Conservation (phyloP, 139 green algal genomes). For the Ettlia oleoabundans region DNA sequence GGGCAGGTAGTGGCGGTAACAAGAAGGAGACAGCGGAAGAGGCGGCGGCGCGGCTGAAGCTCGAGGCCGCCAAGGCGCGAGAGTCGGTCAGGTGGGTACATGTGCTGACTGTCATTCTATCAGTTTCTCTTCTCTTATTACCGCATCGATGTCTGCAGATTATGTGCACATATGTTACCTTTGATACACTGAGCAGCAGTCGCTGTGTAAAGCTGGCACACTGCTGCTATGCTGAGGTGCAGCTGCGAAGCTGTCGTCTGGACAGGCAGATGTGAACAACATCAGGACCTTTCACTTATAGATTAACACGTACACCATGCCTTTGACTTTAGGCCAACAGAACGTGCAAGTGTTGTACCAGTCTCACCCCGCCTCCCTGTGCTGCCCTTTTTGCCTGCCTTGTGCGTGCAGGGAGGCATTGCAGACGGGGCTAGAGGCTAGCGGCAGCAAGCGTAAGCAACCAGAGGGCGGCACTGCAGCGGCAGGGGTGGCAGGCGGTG, state of each 20-base stretch:
- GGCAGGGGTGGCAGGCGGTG: background rate
- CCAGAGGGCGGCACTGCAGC: slow-evolving; percentile 7
- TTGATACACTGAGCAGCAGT: too few relatives aligned
- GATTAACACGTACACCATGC: too few relatives aligned
- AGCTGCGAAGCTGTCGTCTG: background rate
- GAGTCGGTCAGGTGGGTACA: slow-evolving; percentile 44
- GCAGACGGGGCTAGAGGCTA: slow-evolving; percentile 43
- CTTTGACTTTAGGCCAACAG: too few relatives aligned
- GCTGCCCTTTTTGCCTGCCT: too few relatives aligned
- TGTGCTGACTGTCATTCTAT: too few relatives aligned
- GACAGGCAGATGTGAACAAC: background rate
- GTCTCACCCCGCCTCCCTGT: too few relatives aligned
- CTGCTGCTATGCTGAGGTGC: background rate
- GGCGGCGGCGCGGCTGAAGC: slow-evolving; percentile 38
- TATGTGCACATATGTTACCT: too few relatives aligned
- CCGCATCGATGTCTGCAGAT: too few relatives aligned
- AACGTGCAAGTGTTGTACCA: too few relatives aligned
- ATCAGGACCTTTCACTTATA: too few relatives aligned
- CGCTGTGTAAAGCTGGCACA: too few relatives aligned
- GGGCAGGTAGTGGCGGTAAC: slow-evolving; percentile 10
- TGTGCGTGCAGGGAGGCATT: slow-evolving; percentile 45
- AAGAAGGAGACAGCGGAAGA: slow-evolving; percentile 45
- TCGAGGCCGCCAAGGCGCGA: slow-evolving; percentile 40
- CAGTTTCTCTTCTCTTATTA: too few relatives aligned
- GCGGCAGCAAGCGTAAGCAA: slow-evolving; percentile 47